Base-by-base conservation (phyloP, 2,329 filamentous ascomycete species). In the Sclerotinia borealis region DNA sequence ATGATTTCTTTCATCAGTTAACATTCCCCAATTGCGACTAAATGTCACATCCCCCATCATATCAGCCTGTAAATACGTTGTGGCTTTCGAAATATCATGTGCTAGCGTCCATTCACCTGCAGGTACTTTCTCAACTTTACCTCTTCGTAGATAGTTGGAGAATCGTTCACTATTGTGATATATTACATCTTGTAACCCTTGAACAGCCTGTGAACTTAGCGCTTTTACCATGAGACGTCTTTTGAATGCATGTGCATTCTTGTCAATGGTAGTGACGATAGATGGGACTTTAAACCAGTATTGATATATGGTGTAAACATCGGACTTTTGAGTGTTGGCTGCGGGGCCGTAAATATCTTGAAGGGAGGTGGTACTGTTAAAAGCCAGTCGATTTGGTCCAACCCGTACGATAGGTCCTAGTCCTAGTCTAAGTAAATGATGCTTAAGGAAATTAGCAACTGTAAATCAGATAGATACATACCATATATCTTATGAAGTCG, bases 401-500 rank as follows among this genome's bases (percentile, higher is more conserved):
- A 54, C 17, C 19, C 91, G 89, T n/a, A 93, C 88, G 58, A 85
- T 75, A 17, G 79, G 77, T 69, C 85, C 84, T 85, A 29, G 19
- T 0, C 10, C 19, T 45, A 7, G 10, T 4, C 2, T 19, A 8
- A 51, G n/a, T 43, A 6, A 17, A 15, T 10, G 22, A 8, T 54
- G 10, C 11, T 43, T n/a, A 11, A 3, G 13, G 8, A 29, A 31
- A 15, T 25, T 17, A 29, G 47, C 19, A 49, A 17, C 8, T 49
- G 15, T 29, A 8, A 7, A 29, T 3, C 9, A 27, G n/a, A 17
- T 15, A 27, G 22, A 15, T 71, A 70, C 74, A 66, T 75, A 79
- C 89, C 90, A 71, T 96, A 92, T 72, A 82, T 81, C 69, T 87
- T 78, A 74, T 96, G 91, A 69, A 88, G 79, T 36, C 82, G 80